These are phyloP conservation scores for Sphenostylis stenocarpa DNA, from an alignment of 306 rosid species.

Conservation along the genomic window DNA sequence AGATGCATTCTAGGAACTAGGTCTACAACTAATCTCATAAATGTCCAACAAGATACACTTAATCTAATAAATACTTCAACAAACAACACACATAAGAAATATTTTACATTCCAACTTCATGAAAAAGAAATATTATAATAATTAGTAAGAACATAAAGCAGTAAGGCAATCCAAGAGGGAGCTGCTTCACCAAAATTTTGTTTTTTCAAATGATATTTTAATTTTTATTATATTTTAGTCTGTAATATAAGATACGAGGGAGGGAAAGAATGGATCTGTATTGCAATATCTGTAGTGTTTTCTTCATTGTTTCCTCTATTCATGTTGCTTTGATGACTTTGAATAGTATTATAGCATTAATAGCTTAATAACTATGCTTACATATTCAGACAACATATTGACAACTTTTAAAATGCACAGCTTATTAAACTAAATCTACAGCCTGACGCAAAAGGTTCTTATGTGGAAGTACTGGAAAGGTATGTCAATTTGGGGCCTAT, in stretches of 20 bases:
- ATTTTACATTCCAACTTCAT: slow-evolving; percentile 3
- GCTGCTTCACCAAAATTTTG: not conserved
- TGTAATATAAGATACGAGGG: not conserved
- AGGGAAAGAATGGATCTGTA: not conserved
- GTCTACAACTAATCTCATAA: too few species aligned
- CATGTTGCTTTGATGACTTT: slow-evolving; percentile 12
- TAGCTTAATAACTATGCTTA: not conserved
- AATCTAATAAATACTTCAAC: too few species aligned
- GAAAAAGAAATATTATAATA: not conserved
- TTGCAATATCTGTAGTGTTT: not conserved
- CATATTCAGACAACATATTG: slow-evolving; percentile 28
- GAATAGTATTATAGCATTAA: not conserved
- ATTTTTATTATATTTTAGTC: not conserved
- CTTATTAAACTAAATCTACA: slow-evolving; percentile 83
- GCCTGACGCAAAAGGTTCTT: slow-evolving; percentile 91
- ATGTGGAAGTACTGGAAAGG: slow-evolving; percentile 89
- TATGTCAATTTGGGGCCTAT: slow-evolving; percentile 98
- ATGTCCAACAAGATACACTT: too few species aligned
- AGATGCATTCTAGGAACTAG: too few species aligned
- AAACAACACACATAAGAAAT: not conserved
- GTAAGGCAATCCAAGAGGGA: not conserved
- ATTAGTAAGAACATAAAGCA: not conserved
- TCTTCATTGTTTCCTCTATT: slow-evolving; percentile 12
- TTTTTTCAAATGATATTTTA: not conserved
- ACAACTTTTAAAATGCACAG: slow-evolving; percentile 68